A percentile compares a stretch with the other conserved stretches of the same genome.
These are phyloP conservation scores for Pythium aristosporum DNA, from an alignment of 352 stramenopile genomes.

Conservation along the genomic window DNA sequence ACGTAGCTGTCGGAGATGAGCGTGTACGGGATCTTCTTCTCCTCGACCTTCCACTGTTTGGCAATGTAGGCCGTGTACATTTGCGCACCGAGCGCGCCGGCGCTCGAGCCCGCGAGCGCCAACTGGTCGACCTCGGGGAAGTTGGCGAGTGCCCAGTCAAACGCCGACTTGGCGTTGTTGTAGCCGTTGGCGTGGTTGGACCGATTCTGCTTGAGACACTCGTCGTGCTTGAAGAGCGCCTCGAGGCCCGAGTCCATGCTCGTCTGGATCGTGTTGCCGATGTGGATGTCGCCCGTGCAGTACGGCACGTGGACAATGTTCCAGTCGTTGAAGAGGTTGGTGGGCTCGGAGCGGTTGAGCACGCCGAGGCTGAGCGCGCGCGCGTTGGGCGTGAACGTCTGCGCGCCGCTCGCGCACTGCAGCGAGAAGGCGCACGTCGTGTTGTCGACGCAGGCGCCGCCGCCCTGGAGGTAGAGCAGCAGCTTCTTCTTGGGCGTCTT, in stretches of 20 bases:
- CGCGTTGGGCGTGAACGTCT: constrained; percentile 56
- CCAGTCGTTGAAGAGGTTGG: constrained; percentile 79
- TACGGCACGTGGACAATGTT: constrained; percentile 77
- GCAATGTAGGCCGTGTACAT: constrained; percentile 42
- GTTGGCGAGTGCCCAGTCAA: constrained; percentile 64
- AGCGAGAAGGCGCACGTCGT: constrained; percentile 62
- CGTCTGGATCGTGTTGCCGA: constrained; percentile 39
- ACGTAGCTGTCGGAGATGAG: constrained; percentile 70
- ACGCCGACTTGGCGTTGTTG: constrained; percentile 59
- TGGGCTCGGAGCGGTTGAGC: constrained; percentile 55
- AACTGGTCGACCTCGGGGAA: constrained; percentile 58
- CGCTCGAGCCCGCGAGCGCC: constrained; percentile 57
- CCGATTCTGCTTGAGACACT: constrained; percentile 52
- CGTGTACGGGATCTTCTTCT: constrained; percentile 52
- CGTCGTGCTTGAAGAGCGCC: constrained; percentile 32
- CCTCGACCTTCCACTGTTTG: constrained; percentile 55
- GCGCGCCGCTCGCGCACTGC: constrained; percentile 37
- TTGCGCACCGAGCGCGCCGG: constrained; percentile 52
- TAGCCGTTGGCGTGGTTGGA: constrained; percentile 57
- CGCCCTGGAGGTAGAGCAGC: constrained; percentile 71
- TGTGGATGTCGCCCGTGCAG: constrained; percentile 71
- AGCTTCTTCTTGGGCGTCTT: constrained; percentile 61
- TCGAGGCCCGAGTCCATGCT: constrained; percentile 35
- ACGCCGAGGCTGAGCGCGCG: constrained; percentile 44
- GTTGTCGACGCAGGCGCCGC: constrained; percentile 65